These are phyloP conservation scores for Paraleonurus japonicus DNA, from an alignment of 257 asterid genomes.

Conservation along the genomic window DNA sequence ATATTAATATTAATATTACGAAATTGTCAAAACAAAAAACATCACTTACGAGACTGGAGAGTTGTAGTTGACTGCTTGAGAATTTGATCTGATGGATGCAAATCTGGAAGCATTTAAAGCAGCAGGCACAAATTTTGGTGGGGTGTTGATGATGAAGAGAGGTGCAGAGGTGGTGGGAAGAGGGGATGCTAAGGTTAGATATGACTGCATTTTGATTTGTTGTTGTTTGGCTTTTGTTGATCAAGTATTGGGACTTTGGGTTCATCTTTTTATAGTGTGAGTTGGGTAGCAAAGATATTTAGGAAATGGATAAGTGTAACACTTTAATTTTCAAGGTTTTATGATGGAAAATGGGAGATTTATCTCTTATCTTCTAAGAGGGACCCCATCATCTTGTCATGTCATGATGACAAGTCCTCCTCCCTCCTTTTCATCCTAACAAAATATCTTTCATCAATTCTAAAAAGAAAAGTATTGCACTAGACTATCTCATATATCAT, in stretches of 20 bases:
- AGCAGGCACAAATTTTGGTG: constrained; percentile 24
- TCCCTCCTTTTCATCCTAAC: neutral
- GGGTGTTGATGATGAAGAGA: constrained; percentile 20
- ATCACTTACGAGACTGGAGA: constrained; percentile 38
- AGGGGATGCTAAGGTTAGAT: constrained; percentile 21
- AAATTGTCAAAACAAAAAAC: neutral
- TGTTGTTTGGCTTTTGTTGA: neutral
- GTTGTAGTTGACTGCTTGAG: constrained; percentile 36
- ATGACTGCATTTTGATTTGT: constrained; percentile 36
- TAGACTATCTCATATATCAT: neutral
- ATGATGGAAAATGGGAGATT: constrained; percentile 2
- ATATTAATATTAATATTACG: no score
- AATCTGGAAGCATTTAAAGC: constrained; percentile 13
- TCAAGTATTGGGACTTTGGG: neutral
- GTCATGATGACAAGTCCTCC: neutral
- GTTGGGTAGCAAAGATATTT: constrained; percentile 18
- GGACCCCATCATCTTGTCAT: neutral
- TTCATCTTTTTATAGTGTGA: constrained; percentile 26
- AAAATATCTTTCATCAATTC: neutral
- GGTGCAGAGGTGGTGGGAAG: neutral
- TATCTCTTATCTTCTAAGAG: neutral
- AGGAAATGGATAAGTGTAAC: constrained; percentile 26
- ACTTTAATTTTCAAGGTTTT: neutral
- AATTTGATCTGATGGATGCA: constrained; percentile 27
- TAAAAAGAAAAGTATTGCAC: neutral